Evolutionary conservation across 2,329 filamentous ascomycete species (phyloP).

Genomic region (Didymella segeticola): DNA sequence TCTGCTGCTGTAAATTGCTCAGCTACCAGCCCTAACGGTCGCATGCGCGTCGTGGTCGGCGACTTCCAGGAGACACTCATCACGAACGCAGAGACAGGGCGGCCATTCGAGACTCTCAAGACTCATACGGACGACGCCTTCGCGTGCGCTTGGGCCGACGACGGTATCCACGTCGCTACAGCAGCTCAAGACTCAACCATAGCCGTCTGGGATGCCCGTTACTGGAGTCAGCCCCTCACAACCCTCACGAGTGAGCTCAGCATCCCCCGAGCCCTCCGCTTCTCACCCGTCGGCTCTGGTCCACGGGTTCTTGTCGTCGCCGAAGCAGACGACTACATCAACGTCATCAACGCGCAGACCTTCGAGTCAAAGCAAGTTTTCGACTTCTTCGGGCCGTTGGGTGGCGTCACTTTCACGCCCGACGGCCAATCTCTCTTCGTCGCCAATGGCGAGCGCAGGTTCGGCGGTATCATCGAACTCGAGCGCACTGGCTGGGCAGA

Average conservation of each 20-base stretch:
- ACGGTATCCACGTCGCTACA: slow-evolving; percentile 78
- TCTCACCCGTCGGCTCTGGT: slow-evolving; percentile 74
- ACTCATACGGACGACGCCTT: slow-evolving; percentile 77
- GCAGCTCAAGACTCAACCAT: slow-evolving; percentile 77
- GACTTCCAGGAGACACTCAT: slow-evolving; percentile 72
- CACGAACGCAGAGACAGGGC: slow-evolving; percentile 71
- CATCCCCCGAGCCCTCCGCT: slow-evolving; percentile 71
- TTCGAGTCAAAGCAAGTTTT: slow-evolving; percentile 72
- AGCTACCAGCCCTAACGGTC: slow-evolving; percentile 72
- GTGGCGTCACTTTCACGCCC: slow-evolving; percentile 70
- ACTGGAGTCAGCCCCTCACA: slow-evolving; percentile 64
- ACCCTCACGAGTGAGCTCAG: slow-evolving; percentile 71
- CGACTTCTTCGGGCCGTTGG: slow-evolving; percentile 78
- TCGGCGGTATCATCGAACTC: slow-evolving; percentile 72
- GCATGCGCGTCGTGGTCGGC: slow-evolving; percentile 75
- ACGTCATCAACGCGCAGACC: slow-evolving; percentile 70
- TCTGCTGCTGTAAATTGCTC: slow-evolving; percentile 74
- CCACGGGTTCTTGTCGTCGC: slow-evolving; percentile 72
- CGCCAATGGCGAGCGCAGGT: slow-evolving; percentile 68
- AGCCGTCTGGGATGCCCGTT: slow-evolving; percentile 78
- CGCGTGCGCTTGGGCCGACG: slow-evolving; percentile 79
- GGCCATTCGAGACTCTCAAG: slow-evolving; percentile 62
- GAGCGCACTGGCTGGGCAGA: slow-evolving; percentile 54
- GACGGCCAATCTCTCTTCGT: slow-evolving; percentile 73
- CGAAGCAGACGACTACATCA: slow-evolving; percentile 77